Base-by-base conservation (phyloP, 441 rosid species). In the Corymbia citriodora region DNA sequence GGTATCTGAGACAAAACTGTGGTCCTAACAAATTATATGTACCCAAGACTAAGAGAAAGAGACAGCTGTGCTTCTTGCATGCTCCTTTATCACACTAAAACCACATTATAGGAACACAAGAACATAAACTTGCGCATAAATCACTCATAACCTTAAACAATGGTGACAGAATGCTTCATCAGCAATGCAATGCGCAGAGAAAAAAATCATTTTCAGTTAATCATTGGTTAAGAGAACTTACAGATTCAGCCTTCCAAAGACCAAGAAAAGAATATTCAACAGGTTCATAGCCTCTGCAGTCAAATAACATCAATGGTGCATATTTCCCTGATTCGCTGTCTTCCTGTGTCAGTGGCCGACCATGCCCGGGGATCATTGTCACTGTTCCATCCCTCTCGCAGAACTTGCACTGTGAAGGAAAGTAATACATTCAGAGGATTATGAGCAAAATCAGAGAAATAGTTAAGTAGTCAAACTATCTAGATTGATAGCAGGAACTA, bases 221-320 rank as follows among this genome's bases (percentile, higher is more conserved):
- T 40, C 19, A 74, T 25, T 9, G 36, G 57, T 88, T 50, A n/a
- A 88, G 79, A 53, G 90, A 90, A 94, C 99, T 96, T 94, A 97
- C 99, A 93, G 99, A 96, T 91, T 94, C 95, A 91, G 95, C 97
- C 91, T 94, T 96, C 99, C 99, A 98, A 72, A 93, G 96, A 91
- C 88, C 94, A 90, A 91, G 93, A 91, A 98, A 96, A 33, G 95
- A 89, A 88, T 94, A 97, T 93, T 92, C 99, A 45, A 93, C 92
- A 65, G 98, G 99, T 90, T 98, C 99, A 88, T 93, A 97, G 52
- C 99, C 99, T 65, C 99, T 94, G 92, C 95, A 98, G 81, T 97
- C 98, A 88, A 98, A 96, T 72, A 95, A 91, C 99, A 98, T 98
- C 94, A 98, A 55, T 49, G 98, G 98, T 63, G 95, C 93, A 93